Conservation (phyloP, 2,329 filamentous ascomycete species). For the Aspergillus neotritici region DNA sequence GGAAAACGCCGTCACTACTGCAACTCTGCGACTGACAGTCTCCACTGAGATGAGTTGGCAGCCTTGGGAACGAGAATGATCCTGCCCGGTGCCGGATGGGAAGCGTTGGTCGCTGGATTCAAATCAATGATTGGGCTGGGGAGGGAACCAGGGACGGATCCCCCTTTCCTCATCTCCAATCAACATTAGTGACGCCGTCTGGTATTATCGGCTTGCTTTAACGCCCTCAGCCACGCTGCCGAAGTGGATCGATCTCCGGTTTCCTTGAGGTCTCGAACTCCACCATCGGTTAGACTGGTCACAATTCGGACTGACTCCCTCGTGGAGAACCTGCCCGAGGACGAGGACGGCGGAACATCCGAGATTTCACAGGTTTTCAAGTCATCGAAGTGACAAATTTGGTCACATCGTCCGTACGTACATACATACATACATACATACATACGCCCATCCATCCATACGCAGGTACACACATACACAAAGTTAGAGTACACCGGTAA, state of each 20-base stretch:
- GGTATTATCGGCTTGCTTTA: conserved; percentile 5
- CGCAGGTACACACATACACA: too few relatives aligned
- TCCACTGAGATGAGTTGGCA: conserved; percentile 19
- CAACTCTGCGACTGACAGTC: conserved; percentile 2
- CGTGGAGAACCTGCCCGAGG: conserved; percentile 6
- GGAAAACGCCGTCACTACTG: too few relatives aligned
- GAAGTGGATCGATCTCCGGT: conserved; percentile 10
- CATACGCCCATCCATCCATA: too few relatives aligned
- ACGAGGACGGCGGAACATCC: neutral
- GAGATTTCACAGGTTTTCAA: conserved; percentile 2
- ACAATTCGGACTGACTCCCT: conserved; percentile 11
- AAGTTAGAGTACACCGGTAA: conserved; percentile 5
- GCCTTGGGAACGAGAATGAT: conserved; percentile 5
- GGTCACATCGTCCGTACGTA: neutral
- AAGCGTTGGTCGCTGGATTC: conserved; percentile 5
- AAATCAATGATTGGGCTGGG: conserved; percentile 13
- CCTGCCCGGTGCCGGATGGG: neutral
- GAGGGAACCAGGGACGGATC: conserved; percentile 2
- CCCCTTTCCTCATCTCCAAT: conserved; percentile 12
- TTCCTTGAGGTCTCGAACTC: conserved; percentile 10
- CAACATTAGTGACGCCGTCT: conserved; percentile 7
- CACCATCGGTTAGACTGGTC: conserved; percentile 15
- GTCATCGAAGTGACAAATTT: conserved; percentile 10
- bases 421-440: too few relatives aligned
- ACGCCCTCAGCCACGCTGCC: conserved; percentile 7